These are phyloP conservation scores for Sutorius eximius DNA, from an alignment of 1,284 basidiomycete species.

Conservation along the genomic window DNA sequence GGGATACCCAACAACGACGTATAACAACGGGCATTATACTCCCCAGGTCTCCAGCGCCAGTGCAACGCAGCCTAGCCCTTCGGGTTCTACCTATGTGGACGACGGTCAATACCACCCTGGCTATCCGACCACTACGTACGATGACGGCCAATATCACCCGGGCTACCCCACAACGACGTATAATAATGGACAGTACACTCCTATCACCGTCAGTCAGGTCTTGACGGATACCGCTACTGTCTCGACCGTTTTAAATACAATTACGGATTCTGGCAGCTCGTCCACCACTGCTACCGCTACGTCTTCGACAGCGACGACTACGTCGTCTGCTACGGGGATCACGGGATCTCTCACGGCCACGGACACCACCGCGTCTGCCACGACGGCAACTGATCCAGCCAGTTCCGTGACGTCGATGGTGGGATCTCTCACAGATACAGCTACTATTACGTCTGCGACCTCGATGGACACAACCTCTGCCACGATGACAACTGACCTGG, in stretches of 20 bases:
- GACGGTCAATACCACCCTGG: slow-evolving; percentile 22
- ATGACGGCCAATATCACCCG: slow-evolving; percentile 21
- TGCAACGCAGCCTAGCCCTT: neutral
- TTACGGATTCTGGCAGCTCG: neutral
- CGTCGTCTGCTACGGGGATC: neutral
- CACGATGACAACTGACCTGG: neutral
- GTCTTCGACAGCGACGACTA: neutral
- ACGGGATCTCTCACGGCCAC: neutral
- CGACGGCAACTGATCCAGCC: neutral
- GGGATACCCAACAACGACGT: slow-evolving; percentile 16
- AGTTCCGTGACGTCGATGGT: neutral
- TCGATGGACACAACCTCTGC: neutral
- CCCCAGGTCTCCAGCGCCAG: neutral
- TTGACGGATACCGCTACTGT: neutral
- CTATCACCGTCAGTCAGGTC: neutral
- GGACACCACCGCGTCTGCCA: neutral
- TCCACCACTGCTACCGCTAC: neutral
- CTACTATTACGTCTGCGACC: neutral
- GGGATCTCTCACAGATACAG: neutral
- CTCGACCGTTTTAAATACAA: neutral
- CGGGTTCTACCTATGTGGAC: slow-evolving; percentile 1
- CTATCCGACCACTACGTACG: slow-evolving; percentile 17
- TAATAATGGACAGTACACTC: slow-evolving; percentile 16
- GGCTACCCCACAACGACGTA: slow-evolving; percentile 14
- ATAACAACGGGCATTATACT: slow-evolving; percentile 14